Percentiles rank a stretch among this genome's conserved stretches.
These are phyloP conservation scores for Trichoderma breve DNA, from an alignment of 2,329 filamentous ascomycete genomes.

Conservation along the genomic window DNA sequence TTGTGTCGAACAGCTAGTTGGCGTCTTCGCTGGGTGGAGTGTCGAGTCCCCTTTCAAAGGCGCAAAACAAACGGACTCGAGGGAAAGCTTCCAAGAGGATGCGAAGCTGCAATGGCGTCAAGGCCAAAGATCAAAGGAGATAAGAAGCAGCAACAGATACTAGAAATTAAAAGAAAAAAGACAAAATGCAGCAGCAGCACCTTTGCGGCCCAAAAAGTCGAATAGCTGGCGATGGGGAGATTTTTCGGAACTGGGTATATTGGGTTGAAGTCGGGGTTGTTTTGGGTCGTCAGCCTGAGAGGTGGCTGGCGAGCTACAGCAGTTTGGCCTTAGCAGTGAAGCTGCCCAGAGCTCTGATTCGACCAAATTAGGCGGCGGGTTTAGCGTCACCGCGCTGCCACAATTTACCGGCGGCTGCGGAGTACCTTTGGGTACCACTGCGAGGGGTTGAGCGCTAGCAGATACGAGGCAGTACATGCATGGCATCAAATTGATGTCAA, in stretches of 20 bases:
- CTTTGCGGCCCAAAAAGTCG: slow-evolving; percentile 15
- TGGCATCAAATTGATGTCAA: background rate
- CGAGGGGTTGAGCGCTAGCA: background rate
- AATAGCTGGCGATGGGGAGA: slow-evolving; percentile 2
- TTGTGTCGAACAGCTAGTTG: background rate
- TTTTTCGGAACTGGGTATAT: slow-evolving; percentile 15
- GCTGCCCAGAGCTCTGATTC: slow-evolving; percentile 19
- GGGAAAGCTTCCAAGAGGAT: background rate
- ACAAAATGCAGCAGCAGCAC: background rate
- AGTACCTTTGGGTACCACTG: slow-evolving; percentile 1
- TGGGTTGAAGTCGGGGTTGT: slow-evolving; percentile 19
- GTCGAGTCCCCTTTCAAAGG: background rate
- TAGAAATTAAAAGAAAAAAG: background rate
- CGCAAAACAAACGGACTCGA: background rate
- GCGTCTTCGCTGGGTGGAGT: slow-evolving; percentile 2
- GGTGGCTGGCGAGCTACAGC: slow-evolving; percentile 12
- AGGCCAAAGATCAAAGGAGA: background rate
- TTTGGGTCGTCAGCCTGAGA: slow-evolving; percentile 18
- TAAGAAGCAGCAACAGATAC: background rate
- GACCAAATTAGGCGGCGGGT: slow-evolving; percentile 17
- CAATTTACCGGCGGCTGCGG: slow-evolving; percentile 13
- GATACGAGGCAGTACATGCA: background rate
- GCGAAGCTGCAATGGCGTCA: background rate
- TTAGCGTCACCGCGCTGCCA: slow-evolving; percentile 15
- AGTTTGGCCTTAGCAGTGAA: background rate